These are phyloP conservation scores for Rhododendron griersonianum DNA, from an alignment of 148 eudicot species.

Conservation along the genomic window DNA sequence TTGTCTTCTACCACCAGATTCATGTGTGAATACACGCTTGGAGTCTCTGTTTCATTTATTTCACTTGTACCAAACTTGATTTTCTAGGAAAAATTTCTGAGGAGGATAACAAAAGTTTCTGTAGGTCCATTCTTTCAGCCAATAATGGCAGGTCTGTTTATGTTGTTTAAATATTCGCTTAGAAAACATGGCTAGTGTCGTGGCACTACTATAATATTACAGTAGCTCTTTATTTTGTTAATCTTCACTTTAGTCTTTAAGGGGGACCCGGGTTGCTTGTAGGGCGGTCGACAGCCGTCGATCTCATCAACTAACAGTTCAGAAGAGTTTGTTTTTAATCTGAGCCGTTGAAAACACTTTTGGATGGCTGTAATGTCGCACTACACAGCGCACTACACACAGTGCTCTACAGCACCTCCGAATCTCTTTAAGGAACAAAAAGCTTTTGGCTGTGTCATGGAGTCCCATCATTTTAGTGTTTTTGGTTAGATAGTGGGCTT, in stretches of 20 bases:
- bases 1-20: background rate
- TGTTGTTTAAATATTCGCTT: background rate
- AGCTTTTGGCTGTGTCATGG: background rate
- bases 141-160: background rate
- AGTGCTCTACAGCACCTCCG: too few relatives aligned
- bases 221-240: background rate
- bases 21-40: background rate
- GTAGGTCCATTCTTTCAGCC: background rate
- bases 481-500: background rate
- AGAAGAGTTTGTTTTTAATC: too few relatives aligned
- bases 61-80: background rate
- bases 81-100: background rate
- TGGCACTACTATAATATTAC: background rate
- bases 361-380: too few relatives aligned
- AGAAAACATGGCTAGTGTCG: background rate
- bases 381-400: too few relatives aligned
- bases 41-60: background rate
- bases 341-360: too few relatives aligned
- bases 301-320: too few relatives aligned
- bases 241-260: background rate
- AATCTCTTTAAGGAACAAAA: background rate
- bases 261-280: too few relatives aligned
- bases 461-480: background rate
- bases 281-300: too few relatives aligned
- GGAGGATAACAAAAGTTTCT: background rate